Evolutionary conservation across 2,329 filamentous ascomycete species (phyloP).

Genomic region (Fusarium equiseti): DNA sequence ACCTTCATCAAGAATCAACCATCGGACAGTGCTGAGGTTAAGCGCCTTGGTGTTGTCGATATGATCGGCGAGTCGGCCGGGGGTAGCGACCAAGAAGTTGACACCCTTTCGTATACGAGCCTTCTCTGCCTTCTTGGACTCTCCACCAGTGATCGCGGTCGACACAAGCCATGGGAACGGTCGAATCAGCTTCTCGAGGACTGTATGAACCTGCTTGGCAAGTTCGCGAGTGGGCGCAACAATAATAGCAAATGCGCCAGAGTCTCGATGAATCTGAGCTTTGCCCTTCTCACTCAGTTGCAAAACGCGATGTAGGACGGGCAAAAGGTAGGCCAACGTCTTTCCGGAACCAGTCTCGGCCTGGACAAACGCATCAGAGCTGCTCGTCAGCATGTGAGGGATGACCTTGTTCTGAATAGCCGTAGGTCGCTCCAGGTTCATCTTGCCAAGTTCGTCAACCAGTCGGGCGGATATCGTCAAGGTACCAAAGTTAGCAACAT

Average conservation of each 20-base stretch:
- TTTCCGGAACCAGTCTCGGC: slow-evolving; percentile 98
- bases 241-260: slow-evolving; percentile 93
- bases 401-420: slow-evolving; percentile 94
- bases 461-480: slow-evolving; percentile 85
- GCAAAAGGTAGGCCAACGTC: slow-evolving; percentile 93
- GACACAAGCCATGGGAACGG: slow-evolving; percentile 95
- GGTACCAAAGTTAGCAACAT: slow-evolving; percentile 87
- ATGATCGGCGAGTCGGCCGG: slow-evolving; percentile 91
- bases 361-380: slow-evolving; percentile 94
- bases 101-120: slow-evolving; percentile 92
- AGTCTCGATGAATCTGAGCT: slow-evolving; percentile 80
- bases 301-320: slow-evolving; percentile 90
- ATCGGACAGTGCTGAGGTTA: slow-evolving; percentile 88
- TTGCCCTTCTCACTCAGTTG: slow-evolving; percentile 72
- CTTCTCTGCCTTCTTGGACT: slow-evolving; percentile 85
- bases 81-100: slow-evolving; percentile 95
- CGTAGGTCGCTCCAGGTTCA: slow-evolving; percentile 90
- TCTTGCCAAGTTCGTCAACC: slow-evolving; percentile 86
- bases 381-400: slow-evolving; percentile 80
- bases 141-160: slow-evolving; percentile 80
- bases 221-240: slow-evolving; percentile 93
- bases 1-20: slow-evolving; percentile 95
- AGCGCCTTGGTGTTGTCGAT: slow-evolving; percentile 91
- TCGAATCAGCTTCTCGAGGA: slow-evolving; percentile 86
- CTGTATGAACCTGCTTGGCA: slow-evolving; percentile 91